These are phyloP conservation scores for Eragrostis tef DNA, from an alignment of 202 grass and related monocot genomes.

Conservation along the genomic window DNA sequence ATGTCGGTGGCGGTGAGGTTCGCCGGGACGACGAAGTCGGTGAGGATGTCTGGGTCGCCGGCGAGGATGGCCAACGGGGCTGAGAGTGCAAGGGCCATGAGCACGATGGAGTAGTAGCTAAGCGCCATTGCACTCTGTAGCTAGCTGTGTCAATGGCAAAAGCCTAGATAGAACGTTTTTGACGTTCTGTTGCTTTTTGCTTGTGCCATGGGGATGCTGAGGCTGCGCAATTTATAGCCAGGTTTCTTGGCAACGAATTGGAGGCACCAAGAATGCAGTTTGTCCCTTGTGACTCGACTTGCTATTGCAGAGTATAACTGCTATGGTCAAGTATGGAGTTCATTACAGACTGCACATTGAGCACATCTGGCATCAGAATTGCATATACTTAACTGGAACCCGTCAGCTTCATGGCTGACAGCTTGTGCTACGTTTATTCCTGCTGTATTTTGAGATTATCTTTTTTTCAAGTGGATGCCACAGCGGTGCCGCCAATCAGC, in stretches of 20 bases:
- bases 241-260: not conserved
- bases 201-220: not conserved
- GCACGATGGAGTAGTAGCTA: not conserved
- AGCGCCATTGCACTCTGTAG: not conserved
- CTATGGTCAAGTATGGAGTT: not conserved
- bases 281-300: constrained; percentile 1
- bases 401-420: not conserved
- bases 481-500: not conserved
- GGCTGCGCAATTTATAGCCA: not conserved
- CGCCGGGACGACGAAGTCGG: constrained; percentile 37
- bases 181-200: not conserved
- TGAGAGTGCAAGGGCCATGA: constrained; percentile 27
- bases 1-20: not conserved
- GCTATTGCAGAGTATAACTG: not conserved
- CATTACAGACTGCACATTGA: not conserved
- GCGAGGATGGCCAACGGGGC: not conserved
- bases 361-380: not conserved
- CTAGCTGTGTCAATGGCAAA: not conserved
- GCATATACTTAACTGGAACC: not conserved
- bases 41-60: constrained; percentile 40
- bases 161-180: not conserved
- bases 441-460: not conserved
- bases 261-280: not conserved
- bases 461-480: not conserved
- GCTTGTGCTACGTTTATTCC: not conserved